These are phyloP conservation scores for Plenodomus lindquistii DNA, from an alignment of 2,329 filamentous ascomycete genomes.

Conservation along the genomic window DNA sequence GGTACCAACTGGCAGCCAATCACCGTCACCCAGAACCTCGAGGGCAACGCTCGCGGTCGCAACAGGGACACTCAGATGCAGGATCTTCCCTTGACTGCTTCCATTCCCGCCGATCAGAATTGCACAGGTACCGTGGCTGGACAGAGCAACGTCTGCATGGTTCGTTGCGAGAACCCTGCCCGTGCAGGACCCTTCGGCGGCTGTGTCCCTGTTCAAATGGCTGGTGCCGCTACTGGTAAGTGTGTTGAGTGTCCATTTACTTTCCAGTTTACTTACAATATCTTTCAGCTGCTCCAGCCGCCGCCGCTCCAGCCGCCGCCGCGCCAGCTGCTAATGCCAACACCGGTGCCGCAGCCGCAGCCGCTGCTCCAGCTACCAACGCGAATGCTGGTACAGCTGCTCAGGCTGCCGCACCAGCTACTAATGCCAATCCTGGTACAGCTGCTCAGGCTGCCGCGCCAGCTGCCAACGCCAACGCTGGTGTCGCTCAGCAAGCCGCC, in stretches of 20 bases:
- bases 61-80: constrained; percentile 36
- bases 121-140: constrained; percentile 66
- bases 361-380: not conserved
- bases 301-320: constrained; percentile 3
- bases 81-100: constrained; percentile 57
- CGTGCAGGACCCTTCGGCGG: constrained; percentile 66
- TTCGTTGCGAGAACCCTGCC: constrained; percentile 65
- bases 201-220: constrained; percentile 61
- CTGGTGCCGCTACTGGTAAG: constrained; percentile 19
- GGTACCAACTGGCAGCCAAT: constrained; percentile 58
- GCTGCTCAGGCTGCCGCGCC: not conserved
- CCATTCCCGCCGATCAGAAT: constrained; percentile 58
- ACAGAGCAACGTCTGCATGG: constrained; percentile 63
- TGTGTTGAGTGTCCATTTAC: not conserved
- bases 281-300: constrained; percentile 3
- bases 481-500: constrained; percentile 1
- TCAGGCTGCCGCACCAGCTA: not conserved
- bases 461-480: constrained; percentile 4
- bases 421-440: constrained; percentile 2
- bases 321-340: constrained; percentile 3
- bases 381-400: not conserved
- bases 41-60: constrained; percentile 55
- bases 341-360: constrained; percentile 7
- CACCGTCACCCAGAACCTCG: constrained; percentile 59
- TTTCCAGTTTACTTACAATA: not conserved